Evolutionary conservation across 2,329 filamentous ascomycete genomes (phyloP), one percentile per base, ranked within the genome.

Genomic region (Cladophialophora psammophila): DNA sequence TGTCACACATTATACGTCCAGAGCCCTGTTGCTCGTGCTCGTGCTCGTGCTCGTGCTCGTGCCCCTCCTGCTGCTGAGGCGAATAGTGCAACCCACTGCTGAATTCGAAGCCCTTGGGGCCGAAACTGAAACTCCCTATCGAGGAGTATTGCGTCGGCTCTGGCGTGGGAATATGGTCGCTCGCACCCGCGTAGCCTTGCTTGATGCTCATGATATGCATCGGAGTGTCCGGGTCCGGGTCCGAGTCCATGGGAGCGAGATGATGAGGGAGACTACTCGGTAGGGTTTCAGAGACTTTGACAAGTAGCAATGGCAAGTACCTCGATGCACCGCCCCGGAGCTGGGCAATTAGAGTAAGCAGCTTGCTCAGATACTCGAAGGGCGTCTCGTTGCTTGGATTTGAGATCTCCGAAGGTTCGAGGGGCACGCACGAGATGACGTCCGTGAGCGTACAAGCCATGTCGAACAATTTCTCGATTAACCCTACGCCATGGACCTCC

Each of bases 381-480:
- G 92, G 91, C 55, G 62, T 59, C 20, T 71, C 56, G 13, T 60
- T 57, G 3, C 40, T 45, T 8, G 65, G 57, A 5, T 36, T 53
- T 32, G 65, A 20, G 12, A 18, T 15, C 35, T 38, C 50, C 12
- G 42, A 20, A 15, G 67, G 50, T 12, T 68, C 67, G 9, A 70
- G 40, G 0, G 85, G 84, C 4, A 87, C 84, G 72, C 83, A 86
- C 8, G 89, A 85, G 63, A 96, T 87, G 26, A 92, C 88, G 70
- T 94, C 91, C 7, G 86, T 90, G 68, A 95, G 82, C 15, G 89
- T 88, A 76, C 86, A 90, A 12, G 91, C 88, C 40, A 94, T 86
- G 71, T 94, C 90, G 72, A 95, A 87, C 12, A 96, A 80, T 76
- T 94, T 94, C 75, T 94, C 91, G 67, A 95, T 88, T 90, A 96